Conservation (phyloP, 352 stramenopile species). For the Globisporangium rhizosaccharum region DNA sequence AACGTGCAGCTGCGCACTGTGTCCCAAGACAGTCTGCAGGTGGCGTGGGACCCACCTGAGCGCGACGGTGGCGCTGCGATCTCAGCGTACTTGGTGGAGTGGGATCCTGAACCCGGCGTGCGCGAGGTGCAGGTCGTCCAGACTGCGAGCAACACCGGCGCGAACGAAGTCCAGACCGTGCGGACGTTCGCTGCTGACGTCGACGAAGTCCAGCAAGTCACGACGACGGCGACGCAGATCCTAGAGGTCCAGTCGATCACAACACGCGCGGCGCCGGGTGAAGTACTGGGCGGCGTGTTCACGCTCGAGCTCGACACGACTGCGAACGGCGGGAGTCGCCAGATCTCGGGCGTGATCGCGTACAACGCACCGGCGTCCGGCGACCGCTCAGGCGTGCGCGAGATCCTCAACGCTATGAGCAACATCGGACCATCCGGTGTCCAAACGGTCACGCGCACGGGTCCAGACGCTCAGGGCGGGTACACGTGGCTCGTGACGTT, state of each 20-base stretch:
- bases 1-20: constrained; percentile 64
- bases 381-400: constrained; percentile 39
- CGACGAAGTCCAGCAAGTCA: constrained; percentile 87
- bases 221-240: constrained; percentile 52
- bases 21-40: constrained; percentile 61
- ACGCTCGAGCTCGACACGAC: constrained; percentile 90
- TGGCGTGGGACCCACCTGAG: constrained; percentile 69
- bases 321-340: constrained; percentile 70
- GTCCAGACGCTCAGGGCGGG: constrained; percentile 74
- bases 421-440: constrained; percentile 63
- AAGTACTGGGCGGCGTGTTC: constrained; percentile 86
- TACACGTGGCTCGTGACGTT: constrained; percentile 93
- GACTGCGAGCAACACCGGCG: constrained; percentile 73
- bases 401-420: constrained; percentile 79
- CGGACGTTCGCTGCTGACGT: constrained; percentile 80
- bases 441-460: constrained; percentile 50
- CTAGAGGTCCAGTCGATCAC: constrained; percentile 84
- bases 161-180: constrained; percentile 94
- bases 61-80: constrained; percentile 73
- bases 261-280: constrained; percentile 73
- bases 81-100: constrained; percentile 85
- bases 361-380: constrained; percentile 62
- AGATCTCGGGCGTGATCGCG: constrained; percentile 91
- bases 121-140: constrained; percentile 87
- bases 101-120: constrained; percentile 87